Conservation (phyloP, 148 eudicot species). For the Rhododendron ovatum region DNA sequence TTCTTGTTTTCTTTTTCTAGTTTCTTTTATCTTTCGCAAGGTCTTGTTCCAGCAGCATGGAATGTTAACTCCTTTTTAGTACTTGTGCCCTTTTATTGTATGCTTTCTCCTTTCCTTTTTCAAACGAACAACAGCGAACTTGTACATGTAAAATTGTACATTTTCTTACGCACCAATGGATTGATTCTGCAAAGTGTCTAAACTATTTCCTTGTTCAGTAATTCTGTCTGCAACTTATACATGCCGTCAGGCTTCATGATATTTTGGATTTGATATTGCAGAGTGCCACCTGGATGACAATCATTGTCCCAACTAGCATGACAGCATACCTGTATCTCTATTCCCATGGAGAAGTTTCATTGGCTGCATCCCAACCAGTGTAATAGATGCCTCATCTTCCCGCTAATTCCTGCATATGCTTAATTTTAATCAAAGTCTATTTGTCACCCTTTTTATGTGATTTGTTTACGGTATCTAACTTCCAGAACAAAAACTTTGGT, state of each 20-base stretch:
- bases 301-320: conserved; percentile 96
- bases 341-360: conserved; percentile 92
- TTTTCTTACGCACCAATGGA: neutral
- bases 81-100: neutral
- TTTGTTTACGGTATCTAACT: neutral
- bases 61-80: neutral
- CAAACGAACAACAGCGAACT: neutral
- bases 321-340: conserved; percentile 98
- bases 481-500: neutral
- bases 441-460: neutral
- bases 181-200: neutral
- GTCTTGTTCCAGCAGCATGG: neutral
- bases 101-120: neutral
- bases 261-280: conserved; percentile 39
- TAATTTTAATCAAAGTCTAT: neutral
- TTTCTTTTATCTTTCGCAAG: neutral
- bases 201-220: neutral
- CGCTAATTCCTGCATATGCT: conserved; percentile 2
- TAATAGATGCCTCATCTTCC: conserved; percentile 83
- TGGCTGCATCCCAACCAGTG: conserved; percentile 99
- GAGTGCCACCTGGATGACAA: conserved; percentile 99
- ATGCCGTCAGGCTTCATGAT: neutral
- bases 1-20: neutral
- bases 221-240: neutral
- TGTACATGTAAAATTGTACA: neutral